Evolutionary conservation across 495 filamentous ascomycete species (phyloP).

Genomic region (Astrothelium subdiscretum): DNA sequence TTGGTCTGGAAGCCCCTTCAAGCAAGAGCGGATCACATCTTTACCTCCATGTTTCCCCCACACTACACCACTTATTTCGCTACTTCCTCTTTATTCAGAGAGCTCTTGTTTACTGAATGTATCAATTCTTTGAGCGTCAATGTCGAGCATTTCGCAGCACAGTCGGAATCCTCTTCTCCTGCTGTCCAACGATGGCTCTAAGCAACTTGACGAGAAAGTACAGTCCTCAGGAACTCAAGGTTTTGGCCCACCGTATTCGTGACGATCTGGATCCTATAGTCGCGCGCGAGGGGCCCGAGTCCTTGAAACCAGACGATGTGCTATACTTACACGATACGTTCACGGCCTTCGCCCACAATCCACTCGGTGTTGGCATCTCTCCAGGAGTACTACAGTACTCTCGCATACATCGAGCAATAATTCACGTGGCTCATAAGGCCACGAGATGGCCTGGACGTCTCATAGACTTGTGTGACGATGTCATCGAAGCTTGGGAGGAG

Average conservation of each 20-base stretch:
- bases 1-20: not conserved
- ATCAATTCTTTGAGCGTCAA: not conserved
- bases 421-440: conserved; percentile 21
- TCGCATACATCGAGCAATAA: conserved; percentile 27
- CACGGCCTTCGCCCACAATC: conserved; percentile 23
- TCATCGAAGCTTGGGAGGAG: conserved; percentile 19
- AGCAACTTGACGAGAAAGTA: not conserved
- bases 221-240: conserved; percentile 11
- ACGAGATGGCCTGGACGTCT: conserved; percentile 29
- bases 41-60: not conserved
- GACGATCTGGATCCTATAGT: conserved; percentile 29
- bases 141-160: not conserved
- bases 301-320: conserved; percentile 24
- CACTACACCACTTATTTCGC: not conserved
- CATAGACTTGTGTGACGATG: conserved; percentile 23
- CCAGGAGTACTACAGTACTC: conserved; percentile 19
- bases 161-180: not conserved
- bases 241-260: conserved; percentile 25
- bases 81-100: not conserved
- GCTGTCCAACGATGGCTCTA: not conserved
- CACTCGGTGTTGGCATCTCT: conserved; percentile 14
- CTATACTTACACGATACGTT: conserved; percentile 13
- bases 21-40: not conserved
- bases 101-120: not conserved
- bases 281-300: conserved; percentile 26